Evolutionary conservation across 257 asterid genomes (phyloP).

Genomic region (Datura wrightii): DNA sequence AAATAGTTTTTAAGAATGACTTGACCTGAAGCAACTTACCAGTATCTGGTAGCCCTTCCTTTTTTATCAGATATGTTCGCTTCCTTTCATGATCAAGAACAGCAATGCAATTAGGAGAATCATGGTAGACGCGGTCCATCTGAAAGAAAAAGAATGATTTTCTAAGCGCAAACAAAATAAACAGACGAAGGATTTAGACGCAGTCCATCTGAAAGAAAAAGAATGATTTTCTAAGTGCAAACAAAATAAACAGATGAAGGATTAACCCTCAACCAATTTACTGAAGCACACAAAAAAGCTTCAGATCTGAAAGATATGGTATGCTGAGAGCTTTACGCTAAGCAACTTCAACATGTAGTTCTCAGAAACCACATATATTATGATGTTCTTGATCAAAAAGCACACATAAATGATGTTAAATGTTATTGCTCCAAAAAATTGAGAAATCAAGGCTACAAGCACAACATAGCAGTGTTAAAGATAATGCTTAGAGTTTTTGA

Average conservation of each 20-base stretch:
- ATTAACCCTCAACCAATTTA: background rate
- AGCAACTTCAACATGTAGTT: background rate
- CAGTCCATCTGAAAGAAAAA: conserved; percentile 74
- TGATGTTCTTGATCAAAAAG: no score
- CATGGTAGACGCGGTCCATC: conserved; percentile 87
- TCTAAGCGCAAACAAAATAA: background rate
- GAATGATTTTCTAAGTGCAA: background rate
- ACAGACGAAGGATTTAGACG: conserved; percentile 43
- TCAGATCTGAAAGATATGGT: background rate
- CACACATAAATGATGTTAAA: background rate
- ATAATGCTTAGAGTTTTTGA: background rate
- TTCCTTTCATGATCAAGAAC: conserved; percentile 90
- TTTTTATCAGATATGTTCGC: conserved; percentile 75
- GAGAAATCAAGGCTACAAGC: background rate
- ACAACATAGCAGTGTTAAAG: background rate
- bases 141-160: conserved; percentile 39
- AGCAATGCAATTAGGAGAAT: conserved; percentile 70
- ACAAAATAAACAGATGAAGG: background rate
- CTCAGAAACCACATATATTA: background rate
- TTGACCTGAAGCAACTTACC: conserved; percentile 53
- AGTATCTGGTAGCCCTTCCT: conserved; percentile 87
- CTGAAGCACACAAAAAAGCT: background rate
- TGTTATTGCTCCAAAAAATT: background rate
- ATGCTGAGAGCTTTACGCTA: background rate
- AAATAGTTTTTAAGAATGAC: background rate